Percentiles rank a stretch among this genome's conserved stretches.
Conservation (phyloP, 2,329 filamentous ascomycete species). For the Hypoxylon sp. region DNA sequence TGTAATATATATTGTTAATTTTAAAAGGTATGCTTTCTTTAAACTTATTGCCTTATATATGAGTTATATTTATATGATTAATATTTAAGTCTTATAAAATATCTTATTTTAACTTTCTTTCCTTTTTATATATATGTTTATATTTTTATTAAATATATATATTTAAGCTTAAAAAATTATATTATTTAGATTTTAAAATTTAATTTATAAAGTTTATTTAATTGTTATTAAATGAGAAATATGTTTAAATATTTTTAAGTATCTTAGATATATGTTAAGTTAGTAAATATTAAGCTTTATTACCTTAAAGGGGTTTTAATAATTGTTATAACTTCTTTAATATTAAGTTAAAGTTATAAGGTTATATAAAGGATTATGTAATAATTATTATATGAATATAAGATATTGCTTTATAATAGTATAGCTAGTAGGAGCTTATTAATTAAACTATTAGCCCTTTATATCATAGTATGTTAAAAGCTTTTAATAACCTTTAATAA, state of each 20-base stretch:
- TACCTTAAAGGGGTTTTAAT: neutral
- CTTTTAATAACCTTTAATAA: too few relatives aligned
- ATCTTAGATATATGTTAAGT: too few relatives aligned
- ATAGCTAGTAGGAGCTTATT: neutral
- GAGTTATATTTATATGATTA: too few relatives aligned
- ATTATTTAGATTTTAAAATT: too few relatives aligned
- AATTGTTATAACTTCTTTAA: neutral
- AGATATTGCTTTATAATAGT: neutral
- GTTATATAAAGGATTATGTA: neutral
- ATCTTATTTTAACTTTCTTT: too few relatives aligned
- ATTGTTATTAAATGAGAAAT: conserved; percentile 1
- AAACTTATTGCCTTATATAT: neutral
- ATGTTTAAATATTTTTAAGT: too few relatives aligned
- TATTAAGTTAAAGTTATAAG: conserved; percentile 1
- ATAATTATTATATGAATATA: neutral
- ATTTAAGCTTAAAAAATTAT: too few relatives aligned
- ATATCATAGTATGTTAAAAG: neutral
- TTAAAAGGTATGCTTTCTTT: neutral
- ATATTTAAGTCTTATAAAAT: too few relatives aligned
- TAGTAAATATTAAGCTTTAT: too few relatives aligned
- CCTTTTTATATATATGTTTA: neutral
- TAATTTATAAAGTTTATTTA: neutral
- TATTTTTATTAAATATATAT: too few relatives aligned
- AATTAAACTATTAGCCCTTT: too few relatives aligned
- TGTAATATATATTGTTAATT: too few relatives aligned